Conservation (phyloP, 169 alveolate genomes). For the Plasmodium yoelii region DNA sequence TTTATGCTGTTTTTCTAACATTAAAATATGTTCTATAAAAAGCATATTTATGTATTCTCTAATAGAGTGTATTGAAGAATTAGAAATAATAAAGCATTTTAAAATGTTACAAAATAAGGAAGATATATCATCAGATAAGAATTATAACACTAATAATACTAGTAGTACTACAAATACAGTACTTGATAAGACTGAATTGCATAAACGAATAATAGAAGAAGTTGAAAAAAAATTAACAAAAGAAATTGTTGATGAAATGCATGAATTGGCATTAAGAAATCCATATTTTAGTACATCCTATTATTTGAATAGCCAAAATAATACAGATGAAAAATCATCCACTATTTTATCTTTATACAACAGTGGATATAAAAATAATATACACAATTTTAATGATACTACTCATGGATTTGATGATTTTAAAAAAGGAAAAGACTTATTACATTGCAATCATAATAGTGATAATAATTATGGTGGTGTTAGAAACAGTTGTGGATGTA, state of each 20-base stretch:
- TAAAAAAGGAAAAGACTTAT: slow-evolving; percentile 28
- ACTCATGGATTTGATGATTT: slow-evolving; percentile 13
- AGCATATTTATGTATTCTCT: slow-evolving; percentile 43
- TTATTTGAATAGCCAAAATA: slow-evolving; percentile 18
- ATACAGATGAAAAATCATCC: slow-evolving; percentile 17
- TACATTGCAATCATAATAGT: slow-evolving; percentile 1
- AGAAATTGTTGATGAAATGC: slow-evolving; percentile 57
- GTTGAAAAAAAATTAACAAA: slow-evolving; percentile 42
- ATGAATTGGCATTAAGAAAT: slow-evolving; percentile 27
- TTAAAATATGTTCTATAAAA: slow-evolving; percentile 32
- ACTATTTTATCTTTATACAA: slow-evolving; percentile 4
- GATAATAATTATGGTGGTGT: neutral
- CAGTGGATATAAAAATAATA: neutral
- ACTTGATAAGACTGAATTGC: slow-evolving; percentile 12
- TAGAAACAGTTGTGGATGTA: slow-evolving; percentile 5
- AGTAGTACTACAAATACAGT: neutral
- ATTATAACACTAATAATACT: neutral
- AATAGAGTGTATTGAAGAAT: slow-evolving; percentile 52
- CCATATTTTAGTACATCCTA: slow-evolving; percentile 28
- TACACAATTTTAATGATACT: neutral
- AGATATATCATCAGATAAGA: neutral
- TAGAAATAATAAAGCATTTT: slow-evolving; percentile 49
- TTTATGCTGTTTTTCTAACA: slow-evolving; percentile 57
- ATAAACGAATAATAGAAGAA: slow-evolving; percentile 24
- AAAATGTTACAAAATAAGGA: slow-evolving; percentile 19